Conservation (phyloP, 129 eudicot species). For the Erigeron canadensis region DNA sequence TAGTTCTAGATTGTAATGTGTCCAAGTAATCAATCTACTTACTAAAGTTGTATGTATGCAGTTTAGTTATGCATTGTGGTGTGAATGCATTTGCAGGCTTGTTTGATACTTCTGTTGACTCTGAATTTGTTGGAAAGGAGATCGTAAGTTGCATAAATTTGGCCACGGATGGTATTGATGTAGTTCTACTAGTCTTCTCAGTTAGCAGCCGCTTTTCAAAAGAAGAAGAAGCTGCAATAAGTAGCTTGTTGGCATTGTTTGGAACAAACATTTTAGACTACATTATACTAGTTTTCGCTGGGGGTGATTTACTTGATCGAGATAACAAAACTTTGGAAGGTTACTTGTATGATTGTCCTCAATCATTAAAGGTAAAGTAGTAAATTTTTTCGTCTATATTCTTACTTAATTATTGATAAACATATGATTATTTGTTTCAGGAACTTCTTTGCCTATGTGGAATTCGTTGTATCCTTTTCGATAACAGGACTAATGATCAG, state of each 20-base stretch:
- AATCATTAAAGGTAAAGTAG: constrained; percentile 41
- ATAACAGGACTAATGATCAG: constrained; percentile 53
- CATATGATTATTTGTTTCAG: constrained; percentile 27
- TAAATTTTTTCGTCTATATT: neutral
- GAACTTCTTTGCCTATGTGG: constrained; percentile 46
- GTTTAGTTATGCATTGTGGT: neutral
- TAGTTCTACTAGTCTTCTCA: constrained; percentile 64
- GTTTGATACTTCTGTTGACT: constrained; percentile 52
- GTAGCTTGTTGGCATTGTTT: constrained; percentile 50
- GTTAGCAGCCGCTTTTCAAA: constrained; percentile 53
- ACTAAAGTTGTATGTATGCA: neutral
- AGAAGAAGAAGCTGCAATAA: constrained; percentile 54
- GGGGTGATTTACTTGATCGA: constrained; percentile 74
- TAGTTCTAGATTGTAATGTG: no score
- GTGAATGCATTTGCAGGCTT: constrained; percentile 37
- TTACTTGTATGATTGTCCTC: constrained; percentile 47
- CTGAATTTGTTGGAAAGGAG: constrained; percentile 57
- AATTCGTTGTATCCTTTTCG: constrained; percentile 53
- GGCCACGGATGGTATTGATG: constrained; percentile 84
- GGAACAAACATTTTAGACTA: constrained; percentile 59
- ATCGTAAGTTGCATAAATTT: constrained; percentile 62
- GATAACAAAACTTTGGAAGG: constrained; percentile 52
- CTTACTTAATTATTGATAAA: neutral
- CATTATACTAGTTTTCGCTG: constrained; percentile 75
- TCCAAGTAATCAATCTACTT: neutral